These are phyloP conservation scores for Colletotrichum scovillei DNA, from an alignment of 2,329 filamentous ascomycete species.

Conservation along the genomic window DNA sequence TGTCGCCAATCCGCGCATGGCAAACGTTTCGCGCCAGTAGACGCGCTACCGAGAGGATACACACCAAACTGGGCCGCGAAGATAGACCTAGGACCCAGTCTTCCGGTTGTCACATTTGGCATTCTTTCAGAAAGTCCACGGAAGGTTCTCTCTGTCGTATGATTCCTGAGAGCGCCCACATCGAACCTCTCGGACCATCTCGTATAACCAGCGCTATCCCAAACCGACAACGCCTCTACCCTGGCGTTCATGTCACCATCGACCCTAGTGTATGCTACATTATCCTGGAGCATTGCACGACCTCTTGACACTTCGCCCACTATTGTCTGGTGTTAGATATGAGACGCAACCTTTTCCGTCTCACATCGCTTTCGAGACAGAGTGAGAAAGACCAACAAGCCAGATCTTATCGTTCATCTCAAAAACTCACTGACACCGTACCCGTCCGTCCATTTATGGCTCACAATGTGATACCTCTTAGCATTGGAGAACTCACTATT, in stretches of 20 bases:
- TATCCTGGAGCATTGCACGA: not conserved
- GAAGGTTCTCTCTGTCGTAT: not conserved
- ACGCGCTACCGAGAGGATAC: not conserved
- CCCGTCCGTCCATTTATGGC: not conserved
- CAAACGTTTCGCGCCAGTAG: not conserved
- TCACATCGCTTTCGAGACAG: not conserved
- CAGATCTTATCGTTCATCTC: slow-evolving; percentile 20
- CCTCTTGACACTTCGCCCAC: not conserved
- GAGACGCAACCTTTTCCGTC: slow-evolving; percentile 8
- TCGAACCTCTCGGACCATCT: slow-evolving; percentile 1
- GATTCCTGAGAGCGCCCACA: not conserved
- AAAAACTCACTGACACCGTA: not conserved
- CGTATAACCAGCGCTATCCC: not conserved
- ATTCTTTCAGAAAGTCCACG: not conserved
- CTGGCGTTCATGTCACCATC: not conserved
- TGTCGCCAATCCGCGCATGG: not conserved
- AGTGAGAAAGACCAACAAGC: not conserved
- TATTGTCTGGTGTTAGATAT: not conserved
- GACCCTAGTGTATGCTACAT: slow-evolving; percentile 11
- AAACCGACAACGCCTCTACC: slow-evolving; percentile 1
- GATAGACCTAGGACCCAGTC: not conserved
- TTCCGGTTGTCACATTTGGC: not conserved
- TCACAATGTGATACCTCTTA: not conserved
- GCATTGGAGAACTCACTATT: not conserved
- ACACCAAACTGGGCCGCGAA: not conserved